Conservation (phyloP, 306 rosid genomes). For the Cucurbita maxima region DNA sequence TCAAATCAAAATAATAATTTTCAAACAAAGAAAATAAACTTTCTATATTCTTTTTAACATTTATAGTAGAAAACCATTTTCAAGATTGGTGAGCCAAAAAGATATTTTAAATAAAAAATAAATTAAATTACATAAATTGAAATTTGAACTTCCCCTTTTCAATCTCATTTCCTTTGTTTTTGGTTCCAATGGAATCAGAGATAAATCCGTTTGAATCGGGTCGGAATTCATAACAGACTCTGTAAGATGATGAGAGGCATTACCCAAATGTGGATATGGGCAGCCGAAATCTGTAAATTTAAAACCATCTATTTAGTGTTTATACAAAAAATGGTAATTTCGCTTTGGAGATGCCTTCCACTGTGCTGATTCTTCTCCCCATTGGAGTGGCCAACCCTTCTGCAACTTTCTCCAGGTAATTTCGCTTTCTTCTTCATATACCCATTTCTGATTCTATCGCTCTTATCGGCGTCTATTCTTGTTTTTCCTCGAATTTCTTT, state of each 20-base stretch:
- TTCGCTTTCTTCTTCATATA: not conserved
- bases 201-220: not conserved
- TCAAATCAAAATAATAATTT: too few species aligned
- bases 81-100: too few species aligned
- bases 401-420: conserved; percentile 17
- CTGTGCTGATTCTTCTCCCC: conserved; percentile 19
- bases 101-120: too few species aligned
- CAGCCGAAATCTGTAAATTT: not conserved
- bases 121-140: too few species aligned
- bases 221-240: not conserved
- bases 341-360: conserved; percentile 32
- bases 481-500: not conserved
- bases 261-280: not conserved
- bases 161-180: not conserved
- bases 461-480: not conserved
- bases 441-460: not conserved
- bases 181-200: not conserved
- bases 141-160: not conserved
- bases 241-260: not conserved
- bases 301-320: too few species aligned
- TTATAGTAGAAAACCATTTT: too few species aligned
- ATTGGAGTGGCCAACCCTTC: not conserved
- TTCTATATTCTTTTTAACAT: too few species aligned
- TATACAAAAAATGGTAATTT: too few species aligned
- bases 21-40: too few species aligned